Conservation (phyloP, 768 basidiomycete species). For the Rhodotorula toruloides region DNA sequence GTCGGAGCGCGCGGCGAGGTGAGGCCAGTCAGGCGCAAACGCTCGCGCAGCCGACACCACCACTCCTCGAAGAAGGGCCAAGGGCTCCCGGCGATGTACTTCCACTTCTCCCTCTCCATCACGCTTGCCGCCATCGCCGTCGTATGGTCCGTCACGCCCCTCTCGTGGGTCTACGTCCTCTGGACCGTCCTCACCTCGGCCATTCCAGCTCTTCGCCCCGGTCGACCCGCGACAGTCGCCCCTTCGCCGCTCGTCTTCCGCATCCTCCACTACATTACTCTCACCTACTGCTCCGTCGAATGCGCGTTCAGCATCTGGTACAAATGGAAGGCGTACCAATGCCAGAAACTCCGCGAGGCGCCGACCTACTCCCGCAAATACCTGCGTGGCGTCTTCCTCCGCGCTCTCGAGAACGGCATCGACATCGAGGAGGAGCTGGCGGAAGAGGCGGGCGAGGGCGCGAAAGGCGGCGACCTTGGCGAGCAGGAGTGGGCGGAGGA, state of each 20-base stretch:
- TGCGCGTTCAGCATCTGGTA: constrained; percentile 36
- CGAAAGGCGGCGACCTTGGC: not conserved
- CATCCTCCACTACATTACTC: constrained; percentile 23
- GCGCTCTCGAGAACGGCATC: constrained; percentile 40
- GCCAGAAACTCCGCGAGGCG: constrained; percentile 18
- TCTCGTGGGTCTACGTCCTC: constrained; percentile 34
- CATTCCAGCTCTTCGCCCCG: not conserved
- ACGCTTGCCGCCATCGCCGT: constrained; percentile 11
- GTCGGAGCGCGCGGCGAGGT: no score
- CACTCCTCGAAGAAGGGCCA: not conserved
- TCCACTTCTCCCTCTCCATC: constrained; percentile 10
- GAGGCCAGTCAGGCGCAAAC: no score
- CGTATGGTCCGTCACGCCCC: constrained; percentile 38
- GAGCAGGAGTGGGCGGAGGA: constrained; percentile 5
- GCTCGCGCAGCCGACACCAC: no score
- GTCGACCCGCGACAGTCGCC: constrained; percentile 4
- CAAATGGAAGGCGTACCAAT: constrained; percentile 26
- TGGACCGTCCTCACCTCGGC: constrained; percentile 32
- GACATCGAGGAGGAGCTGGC: constrained; percentile 19
- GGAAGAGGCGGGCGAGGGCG: not conserved
- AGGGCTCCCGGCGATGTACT: not conserved
- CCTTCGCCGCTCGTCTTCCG: not conserved
- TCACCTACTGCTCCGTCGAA: constrained; percentile 33
- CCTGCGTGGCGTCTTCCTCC: constrained; percentile 33
- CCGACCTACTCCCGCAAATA: constrained; percentile 30